Base-by-base conservation (phyloP, 2,329 filamentous ascomycete species). In the Xylaria multiplex region DNA sequence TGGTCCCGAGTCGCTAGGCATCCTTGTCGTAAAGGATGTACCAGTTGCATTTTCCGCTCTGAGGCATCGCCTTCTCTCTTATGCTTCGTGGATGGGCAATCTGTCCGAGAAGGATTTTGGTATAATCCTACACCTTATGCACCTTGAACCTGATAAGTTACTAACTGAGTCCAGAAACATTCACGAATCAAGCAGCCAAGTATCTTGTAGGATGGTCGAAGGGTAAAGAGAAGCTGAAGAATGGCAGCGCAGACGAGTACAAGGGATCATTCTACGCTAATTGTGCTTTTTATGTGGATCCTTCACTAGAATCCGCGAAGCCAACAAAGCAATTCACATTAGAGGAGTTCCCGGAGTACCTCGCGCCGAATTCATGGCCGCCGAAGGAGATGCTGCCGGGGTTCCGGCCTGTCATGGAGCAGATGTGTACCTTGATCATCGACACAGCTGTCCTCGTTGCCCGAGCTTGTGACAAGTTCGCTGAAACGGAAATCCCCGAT, bases 321-420 rank as follows among this genome's bases (percentile, higher is more conserved):
- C 90, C 91, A 0, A 88, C 86, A 1, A 72, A 79, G 16, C 82
- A 84, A 53, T 89, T 89, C 78, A 85, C 84, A 37, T 73, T 83
- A 0, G 83, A 84, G 8, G 87, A 90, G 64, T 92, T 97, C 73
- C 89, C 93, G 2, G 94, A 97, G 79, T 97, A 98, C 79, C 91
- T 96, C 0, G 90, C 91, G 5, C 89, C 92, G 0, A 98, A 97
- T 77, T 85, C 97, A 64, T 99, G 96, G 96, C 96, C 95, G 0
- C 79, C 82, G 0, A 84, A 90, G 55, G 79, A 82, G 3, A 82
- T 87, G 0, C 83, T 98, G 1, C 92, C 93, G 0, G 91, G 91
- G 0, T 97, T 97, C 81, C 86, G 87, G 66, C 79, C 82, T 43
- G 88, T 88, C 0, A 87, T 97, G 67, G 90, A 95, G 71, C 83